phyloP scores from a whole-genome alignment of 1,284 basidiomycete genomes.

The Tylopilus orsonianus region DNA sequence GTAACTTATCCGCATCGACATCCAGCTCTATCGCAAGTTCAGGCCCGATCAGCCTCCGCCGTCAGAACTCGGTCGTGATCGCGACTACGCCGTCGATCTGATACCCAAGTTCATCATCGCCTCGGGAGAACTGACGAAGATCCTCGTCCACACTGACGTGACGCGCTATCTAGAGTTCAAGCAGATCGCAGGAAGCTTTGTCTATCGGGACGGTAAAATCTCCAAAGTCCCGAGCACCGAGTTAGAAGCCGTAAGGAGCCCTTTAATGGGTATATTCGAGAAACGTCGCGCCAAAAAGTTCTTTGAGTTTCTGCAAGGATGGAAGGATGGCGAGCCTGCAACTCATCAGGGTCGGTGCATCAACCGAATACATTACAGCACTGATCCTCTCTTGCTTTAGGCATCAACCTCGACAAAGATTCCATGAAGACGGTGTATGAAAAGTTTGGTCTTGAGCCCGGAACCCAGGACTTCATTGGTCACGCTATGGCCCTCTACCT shows the following conservation, averaged over 20 bases:
- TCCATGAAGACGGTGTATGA: slow-evolving; percentile 93
- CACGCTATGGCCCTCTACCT: slow-evolving; percentile 99
- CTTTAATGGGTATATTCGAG: slow-evolving; percentile 98
- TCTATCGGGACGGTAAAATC: slow-evolving; percentile 95
- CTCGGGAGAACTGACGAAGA: slow-evolving; percentile 96
- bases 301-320: slow-evolving; percentile 95
- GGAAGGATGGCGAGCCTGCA: slow-evolving; percentile 91
- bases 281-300: slow-evolving; percentile 98
- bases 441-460: slow-evolving; percentile 96
- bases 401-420: slow-evolving; percentile 82
- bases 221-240: slow-evolving; percentile 98
- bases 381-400: slow-evolving; percentile 40
- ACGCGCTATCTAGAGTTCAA: slow-evolving; percentile 99
- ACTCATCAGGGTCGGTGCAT: slow-evolving; percentile 85
- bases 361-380: background rate
- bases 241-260: slow-evolving; percentile 93
- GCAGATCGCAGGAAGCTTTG: slow-evolving; percentile 98
- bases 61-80: slow-evolving; percentile 84
- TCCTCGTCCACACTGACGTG: slow-evolving; percentile 99
- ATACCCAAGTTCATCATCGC: slow-evolving; percentile 98
- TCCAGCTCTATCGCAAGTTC: slow-evolving; percentile 96
- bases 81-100: slow-evolving; percentile 95
- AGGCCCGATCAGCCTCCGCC: slow-evolving; percentile 72
- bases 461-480: slow-evolving; percentile 98
- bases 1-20: slow-evolving; percentile 21